Percentiles rank a stretch among this genome's conserved stretches.
Evolutionary conservation across 768 basidiomycete species (phyloP).

Genomic region (Hygrocybe punicea): DNA sequence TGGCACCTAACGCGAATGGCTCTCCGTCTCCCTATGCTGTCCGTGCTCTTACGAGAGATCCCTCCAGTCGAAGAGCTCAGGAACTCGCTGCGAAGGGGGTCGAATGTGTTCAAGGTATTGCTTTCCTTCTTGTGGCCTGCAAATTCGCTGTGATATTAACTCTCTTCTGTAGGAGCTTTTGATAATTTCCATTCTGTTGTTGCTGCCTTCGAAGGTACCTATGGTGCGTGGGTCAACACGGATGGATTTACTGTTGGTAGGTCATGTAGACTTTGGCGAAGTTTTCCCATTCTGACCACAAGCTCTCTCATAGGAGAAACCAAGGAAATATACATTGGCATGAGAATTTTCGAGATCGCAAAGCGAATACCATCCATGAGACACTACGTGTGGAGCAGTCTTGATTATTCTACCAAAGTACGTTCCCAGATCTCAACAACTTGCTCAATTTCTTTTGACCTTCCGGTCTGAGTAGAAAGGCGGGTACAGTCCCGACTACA

Average conservation of each 20-base stretch:
- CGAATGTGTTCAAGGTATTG: slow-evolving; percentile 36
- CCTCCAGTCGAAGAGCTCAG: slow-evolving; percentile 32
- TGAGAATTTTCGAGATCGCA: slow-evolving; percentile 43
- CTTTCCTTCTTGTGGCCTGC: background rate
- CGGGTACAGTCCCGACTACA: slow-evolving; percentile 31
- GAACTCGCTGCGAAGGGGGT: slow-evolving; percentile 36
- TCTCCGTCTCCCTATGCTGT: slow-evolving; percentile 41
- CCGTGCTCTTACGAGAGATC: slow-evolving; percentile 42
- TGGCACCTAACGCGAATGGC: slow-evolving; percentile 34
- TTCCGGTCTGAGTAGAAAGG: slow-evolving; percentile 14
- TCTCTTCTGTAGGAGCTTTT: slow-evolving; percentile 29
- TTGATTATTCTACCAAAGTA: slow-evolving; percentile 43
- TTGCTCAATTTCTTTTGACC: background rate
- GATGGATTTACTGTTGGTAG: slow-evolving; percentile 43
- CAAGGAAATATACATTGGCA: slow-evolving; percentile 33
- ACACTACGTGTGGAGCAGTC: slow-evolving; percentile 43
- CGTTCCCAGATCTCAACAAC: too few relatives aligned
- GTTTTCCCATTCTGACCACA: too few relatives aligned
- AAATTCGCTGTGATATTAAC: background rate
- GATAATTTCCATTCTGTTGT: slow-evolving; percentile 30
- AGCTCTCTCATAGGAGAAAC: slow-evolving; percentile 22
- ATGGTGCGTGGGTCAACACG: slow-evolving; percentile 43
- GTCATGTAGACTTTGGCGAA: too few relatives aligned
- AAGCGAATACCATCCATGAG: slow-evolving; percentile 30
- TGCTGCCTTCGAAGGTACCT: slow-evolving; percentile 34